Conservation (phyloP, 495 filamentous ascomycete genomes). For the Xylaria flabelliformis region DNA sequence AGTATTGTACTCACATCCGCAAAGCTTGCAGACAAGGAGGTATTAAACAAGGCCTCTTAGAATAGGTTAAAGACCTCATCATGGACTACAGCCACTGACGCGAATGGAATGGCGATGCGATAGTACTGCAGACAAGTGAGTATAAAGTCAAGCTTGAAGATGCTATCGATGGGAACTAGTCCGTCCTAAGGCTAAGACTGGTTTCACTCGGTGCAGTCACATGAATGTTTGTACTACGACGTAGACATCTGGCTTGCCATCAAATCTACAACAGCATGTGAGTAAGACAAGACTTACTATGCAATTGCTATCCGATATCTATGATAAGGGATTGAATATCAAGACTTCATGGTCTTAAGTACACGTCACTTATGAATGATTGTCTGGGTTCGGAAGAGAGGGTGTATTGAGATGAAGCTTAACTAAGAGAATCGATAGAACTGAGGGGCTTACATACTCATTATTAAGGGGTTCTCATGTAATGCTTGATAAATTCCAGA, state of each 20-base stretch:
- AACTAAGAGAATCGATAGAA: not conserved
- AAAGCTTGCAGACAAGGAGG: not conserved
- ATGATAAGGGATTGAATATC: not conserved
- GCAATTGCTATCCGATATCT: not conserved
- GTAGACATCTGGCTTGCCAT: not conserved
- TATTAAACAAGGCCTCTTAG: not conserved
- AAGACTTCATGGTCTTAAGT: not conserved
- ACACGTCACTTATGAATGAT: not conserved
- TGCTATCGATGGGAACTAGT: not conserved
- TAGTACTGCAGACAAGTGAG: not conserved
- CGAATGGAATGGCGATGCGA: too few relatives aligned
- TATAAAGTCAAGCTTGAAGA: not conserved
- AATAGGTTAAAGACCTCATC: not conserved
- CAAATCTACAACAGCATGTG: not conserved
- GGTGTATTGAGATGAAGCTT: not conserved
- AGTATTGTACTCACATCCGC: not conserved
- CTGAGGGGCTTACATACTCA: not conserved
- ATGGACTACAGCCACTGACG: not conserved
- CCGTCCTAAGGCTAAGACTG: not conserved
- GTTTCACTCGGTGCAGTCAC: not conserved
- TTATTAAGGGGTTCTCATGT: not conserved
- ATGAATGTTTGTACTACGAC: not conserved
- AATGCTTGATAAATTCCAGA: not conserved
- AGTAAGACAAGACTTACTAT: not conserved
- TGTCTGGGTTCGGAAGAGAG: not conserved